A percentile compares a stretch with the other conserved stretches of the same genome.
These are phyloP conservation scores for Pseudonitzschia multistriata DNA, from an alignment of 108 stramenopile species.

Conservation along the genomic window DNA sequence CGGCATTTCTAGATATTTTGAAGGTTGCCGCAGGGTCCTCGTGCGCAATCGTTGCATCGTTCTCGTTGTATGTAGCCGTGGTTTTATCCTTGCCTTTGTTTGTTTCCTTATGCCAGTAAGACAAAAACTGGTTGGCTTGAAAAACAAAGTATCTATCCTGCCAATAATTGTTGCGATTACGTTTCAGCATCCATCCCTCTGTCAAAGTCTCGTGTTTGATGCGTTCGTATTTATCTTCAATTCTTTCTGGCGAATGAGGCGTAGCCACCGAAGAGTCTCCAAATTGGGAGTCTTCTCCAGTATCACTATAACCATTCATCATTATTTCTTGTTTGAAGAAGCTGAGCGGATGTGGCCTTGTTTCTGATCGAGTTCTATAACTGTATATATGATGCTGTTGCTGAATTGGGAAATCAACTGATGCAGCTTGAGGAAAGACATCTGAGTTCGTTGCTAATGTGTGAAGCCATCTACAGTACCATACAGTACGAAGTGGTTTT, in stretches of 20 bases:
- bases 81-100: conserved; percentile 11
- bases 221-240: background rate
- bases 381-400: too few relatives aligned
- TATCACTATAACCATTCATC: background rate
- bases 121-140: conserved; percentile 22
- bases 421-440: too few relatives aligned
- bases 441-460: too few relatives aligned
- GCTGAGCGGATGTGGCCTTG: background rate
- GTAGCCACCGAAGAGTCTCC: background rate
- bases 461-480: too few relatives aligned
- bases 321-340: background rate
- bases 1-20: conserved; percentile 24
- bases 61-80: background rate
- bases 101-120: conserved; percentile 19
- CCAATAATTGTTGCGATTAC: conserved; percentile 31
- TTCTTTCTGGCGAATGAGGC: background rate
- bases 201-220: background rate
- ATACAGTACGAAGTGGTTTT: too few relatives aligned
- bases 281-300: background rate
- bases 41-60: background rate
- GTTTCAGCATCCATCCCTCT: conserved; percentile 34
- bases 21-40: conserved; percentile 13
- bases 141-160: conserved; percentile 42
- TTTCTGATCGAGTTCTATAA: too few relatives aligned
- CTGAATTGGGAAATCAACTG: too few relatives aligned